Percentiles rank a stretch among this genome's conserved stretches.
phyloP scores from a whole-genome alignment of 2,329 filamentous ascomycete species.

The Cladosporium sp. region DNA sequence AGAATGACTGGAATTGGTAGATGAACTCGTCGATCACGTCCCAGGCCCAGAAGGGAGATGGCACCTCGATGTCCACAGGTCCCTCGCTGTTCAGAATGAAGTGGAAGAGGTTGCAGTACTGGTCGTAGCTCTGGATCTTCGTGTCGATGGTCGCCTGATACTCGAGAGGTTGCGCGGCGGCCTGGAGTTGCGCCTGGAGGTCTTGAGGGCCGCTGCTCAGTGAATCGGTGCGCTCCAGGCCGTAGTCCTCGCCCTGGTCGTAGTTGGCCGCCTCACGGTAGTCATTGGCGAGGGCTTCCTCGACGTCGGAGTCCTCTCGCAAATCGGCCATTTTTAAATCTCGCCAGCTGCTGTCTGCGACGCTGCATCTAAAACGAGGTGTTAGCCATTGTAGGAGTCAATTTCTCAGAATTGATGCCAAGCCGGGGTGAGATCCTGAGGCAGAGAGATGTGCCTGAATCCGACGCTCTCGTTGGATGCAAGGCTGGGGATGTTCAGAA shows the following conservation, averaged over 20 bases:
- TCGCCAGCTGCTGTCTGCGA: not conserved
- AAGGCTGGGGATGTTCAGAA: no score
- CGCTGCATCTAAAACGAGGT: not conserved
- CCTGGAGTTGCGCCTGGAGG: slow-evolving; percentile 84
- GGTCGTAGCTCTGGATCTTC: slow-evolving; percentile 98
- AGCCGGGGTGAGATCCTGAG: not conserved
- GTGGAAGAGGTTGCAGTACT: slow-evolving; percentile 99
- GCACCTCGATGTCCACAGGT: slow-evolving; percentile 94
- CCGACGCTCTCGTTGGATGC: no score
- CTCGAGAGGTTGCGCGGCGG: slow-evolving; percentile 90
- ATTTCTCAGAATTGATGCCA: slow-evolving; percentile 1
- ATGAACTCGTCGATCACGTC: slow-evolving; percentile 99
- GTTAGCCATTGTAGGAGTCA: not conserved
- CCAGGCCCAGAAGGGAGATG: slow-evolving; percentile 99
- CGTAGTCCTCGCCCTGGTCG: slow-evolving; percentile 62
- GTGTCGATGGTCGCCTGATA: slow-evolving; percentile 93
- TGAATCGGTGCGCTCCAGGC: slow-evolving; percentile 65
- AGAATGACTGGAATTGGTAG: slow-evolving; percentile 99
- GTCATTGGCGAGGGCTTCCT: slow-evolving; percentile 91
- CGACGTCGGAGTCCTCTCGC: slow-evolving; percentile 73
- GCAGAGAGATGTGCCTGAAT: no score
- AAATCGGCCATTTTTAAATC: no score
- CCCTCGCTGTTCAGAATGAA: slow-evolving; percentile 98
- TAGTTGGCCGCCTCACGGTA: slow-evolving; percentile 96
- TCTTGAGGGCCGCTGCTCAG: slow-evolving; percentile 74